Conservation (phyloP, 352 stramenopile species). For the Thraustochytrium sp. region DNA sequence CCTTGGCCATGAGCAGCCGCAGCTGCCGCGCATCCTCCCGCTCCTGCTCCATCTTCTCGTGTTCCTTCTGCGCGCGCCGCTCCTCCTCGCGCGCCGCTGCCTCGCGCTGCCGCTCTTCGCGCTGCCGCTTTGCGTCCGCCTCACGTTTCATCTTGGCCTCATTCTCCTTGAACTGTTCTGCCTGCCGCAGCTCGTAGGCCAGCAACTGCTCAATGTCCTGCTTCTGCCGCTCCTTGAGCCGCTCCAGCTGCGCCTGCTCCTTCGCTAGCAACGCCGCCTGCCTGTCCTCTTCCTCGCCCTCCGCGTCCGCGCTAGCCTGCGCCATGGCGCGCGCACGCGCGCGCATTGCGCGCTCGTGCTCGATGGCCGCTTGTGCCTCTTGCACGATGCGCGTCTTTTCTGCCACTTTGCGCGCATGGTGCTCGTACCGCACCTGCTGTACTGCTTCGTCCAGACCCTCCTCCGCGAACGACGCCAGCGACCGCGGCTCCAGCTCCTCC, state of each 20-base stretch:
- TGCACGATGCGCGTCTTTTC: background rate
- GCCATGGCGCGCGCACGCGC: background rate
- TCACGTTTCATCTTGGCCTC: background rate
- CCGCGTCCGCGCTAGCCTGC: background rate
- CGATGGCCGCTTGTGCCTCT: background rate
- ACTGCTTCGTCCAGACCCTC: background rate
- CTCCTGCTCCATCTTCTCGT: background rate
- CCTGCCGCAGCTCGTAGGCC: background rate
- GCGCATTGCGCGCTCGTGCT: background rate
- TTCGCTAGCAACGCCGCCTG: background rate
- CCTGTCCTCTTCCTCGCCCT: background rate
- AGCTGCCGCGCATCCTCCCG: background rate
- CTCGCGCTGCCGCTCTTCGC: background rate
- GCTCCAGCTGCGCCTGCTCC: background rate
- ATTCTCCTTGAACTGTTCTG: background rate
- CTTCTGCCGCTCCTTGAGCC: slow-evolving; percentile 12
- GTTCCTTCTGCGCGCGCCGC: background rate
- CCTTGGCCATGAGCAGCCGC: background rate
- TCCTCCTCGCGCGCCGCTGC: background rate
- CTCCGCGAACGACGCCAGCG: background rate
- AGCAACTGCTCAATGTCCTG: background rate
- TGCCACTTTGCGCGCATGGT: background rate
- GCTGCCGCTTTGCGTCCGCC: background rate
- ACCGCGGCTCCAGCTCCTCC: background rate
- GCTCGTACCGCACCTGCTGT: slow-evolving; percentile 6